Evolutionary conservation across 2,329 filamentous ascomycete genomes (phyloP).

Genomic region (Elsinoe batatas): DNA sequence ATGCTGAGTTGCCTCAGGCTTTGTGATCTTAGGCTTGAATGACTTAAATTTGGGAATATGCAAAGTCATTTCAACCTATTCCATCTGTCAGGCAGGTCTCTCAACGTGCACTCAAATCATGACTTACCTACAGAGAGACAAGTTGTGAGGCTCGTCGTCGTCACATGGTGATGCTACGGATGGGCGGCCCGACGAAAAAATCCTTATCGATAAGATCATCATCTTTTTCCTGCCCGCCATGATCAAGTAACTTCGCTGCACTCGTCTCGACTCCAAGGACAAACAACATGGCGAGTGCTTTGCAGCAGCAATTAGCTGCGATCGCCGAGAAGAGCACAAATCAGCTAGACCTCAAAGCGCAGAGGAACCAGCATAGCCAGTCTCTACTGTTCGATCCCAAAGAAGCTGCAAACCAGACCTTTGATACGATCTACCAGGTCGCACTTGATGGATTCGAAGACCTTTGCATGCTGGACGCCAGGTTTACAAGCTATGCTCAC

Average conservation of each 20-base stretch:
- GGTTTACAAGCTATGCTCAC: slow-evolving; percentile 63
- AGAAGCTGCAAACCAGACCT: slow-evolving; percentile 78
- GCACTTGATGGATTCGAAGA: slow-evolving; percentile 87
- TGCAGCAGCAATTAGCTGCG: slow-evolving; percentile 87
- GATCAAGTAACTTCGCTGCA: neutral
- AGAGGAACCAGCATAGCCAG: slow-evolving; percentile 84
- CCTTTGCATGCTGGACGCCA: slow-evolving; percentile 72
- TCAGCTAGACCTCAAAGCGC: slow-evolving; percentile 83
- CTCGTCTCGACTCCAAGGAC: neutral
- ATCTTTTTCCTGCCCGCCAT: neutral
- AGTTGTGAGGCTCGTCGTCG: neutral
- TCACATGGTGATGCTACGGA: neutral
- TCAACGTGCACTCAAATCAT: neutral
- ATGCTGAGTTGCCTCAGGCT: slow-evolving; percentile 14
- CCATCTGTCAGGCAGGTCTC: neutral
- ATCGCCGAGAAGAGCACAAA: slow-evolving; percentile 85
- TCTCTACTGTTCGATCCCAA: slow-evolving; percentile 87
- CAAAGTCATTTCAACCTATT: neutral
- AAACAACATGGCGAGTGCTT: slow-evolving; percentile 62
- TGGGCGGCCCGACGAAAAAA: neutral
- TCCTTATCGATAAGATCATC: slow-evolving; percentile 7
- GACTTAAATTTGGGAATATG: slow-evolving; percentile 61
- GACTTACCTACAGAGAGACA: neutral
- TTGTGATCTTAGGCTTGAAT: slow-evolving; percentile 48
- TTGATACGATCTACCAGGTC: slow-evolving; percentile 76